These are phyloP conservation scores for Mortierella sp. DNA, from an alignment of 371 early-diverging fungal species.

Conservation along the genomic window DNA sequence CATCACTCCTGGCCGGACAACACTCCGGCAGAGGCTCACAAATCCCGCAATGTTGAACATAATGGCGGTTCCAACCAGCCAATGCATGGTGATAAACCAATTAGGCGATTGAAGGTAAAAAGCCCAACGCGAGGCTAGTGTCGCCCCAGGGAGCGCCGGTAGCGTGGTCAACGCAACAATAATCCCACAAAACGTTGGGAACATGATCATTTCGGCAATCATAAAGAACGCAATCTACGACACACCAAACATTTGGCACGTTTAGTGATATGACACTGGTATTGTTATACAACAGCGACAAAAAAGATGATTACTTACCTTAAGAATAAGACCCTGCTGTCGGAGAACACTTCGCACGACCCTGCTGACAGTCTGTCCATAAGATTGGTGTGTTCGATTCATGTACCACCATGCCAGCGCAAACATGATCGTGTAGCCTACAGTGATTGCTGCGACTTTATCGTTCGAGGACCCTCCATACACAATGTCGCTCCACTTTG, in stretches of 20 bases:
- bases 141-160: slow-evolving; percentile 75
- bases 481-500: slow-evolving; percentile 29
- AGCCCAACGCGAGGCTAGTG: slow-evolving; percentile 64
- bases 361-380: slow-evolving; percentile 57
- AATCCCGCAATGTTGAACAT: slow-evolving; percentile 93
- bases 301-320: slow-evolving; percentile 27
- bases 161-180: slow-evolving; percentile 82
- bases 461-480: slow-evolving; percentile 52
- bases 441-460: slow-evolving; percentile 49
- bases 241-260: neutral
- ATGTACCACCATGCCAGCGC: slow-evolving; percentile 36
- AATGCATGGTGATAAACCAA: slow-evolving; percentile 83
- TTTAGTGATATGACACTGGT: neutral
- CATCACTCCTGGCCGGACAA: slow-evolving; percentile 91
- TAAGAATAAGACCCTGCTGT: slow-evolving; percentile 70
- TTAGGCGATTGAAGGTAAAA: slow-evolving; percentile 73
- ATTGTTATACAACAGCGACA: neutral
- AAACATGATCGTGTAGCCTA: slow-evolving; percentile 57
- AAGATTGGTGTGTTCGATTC: slow-evolving; percentile 9
- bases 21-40: slow-evolving; percentile 79
- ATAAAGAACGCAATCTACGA: slow-evolving; percentile 81
- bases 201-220: slow-evolving; percentile 83
- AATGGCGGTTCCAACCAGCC: slow-evolving; percentile 92
- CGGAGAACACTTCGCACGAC: slow-evolving; percentile 61
- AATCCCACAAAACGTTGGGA: slow-evolving; percentile 91